Base-by-base conservation (phyloP, 768 basidiomycete genomes). In the Austroboletus eburneus region DNA sequence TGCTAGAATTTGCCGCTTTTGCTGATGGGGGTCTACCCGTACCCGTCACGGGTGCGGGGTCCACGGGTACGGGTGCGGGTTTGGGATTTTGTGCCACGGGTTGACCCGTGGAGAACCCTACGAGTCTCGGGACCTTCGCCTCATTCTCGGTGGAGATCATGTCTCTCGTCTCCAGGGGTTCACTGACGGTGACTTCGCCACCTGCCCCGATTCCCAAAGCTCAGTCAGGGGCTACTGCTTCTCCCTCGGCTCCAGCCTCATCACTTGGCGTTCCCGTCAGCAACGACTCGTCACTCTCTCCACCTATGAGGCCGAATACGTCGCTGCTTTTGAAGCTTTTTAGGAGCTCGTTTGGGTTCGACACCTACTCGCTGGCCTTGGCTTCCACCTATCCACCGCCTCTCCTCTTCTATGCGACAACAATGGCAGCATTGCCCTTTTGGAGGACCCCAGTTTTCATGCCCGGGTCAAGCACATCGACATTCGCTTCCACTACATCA, bases 241-340 rank as follows among this genome's bases (percentile, higher is more conserved):
- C 27, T 46, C 53, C 0, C 45, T 66, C 0, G 60, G 62, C 14
- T 48, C 49, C 4, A 64, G 63, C 9, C 8, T 56, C 0, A 43
- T 69, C 9, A 61, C 64, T 0, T 72, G 69, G 45, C 56, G 55
- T 20, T 67, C 69, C 0, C 62, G 66, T 39, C 62, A 68, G 39
- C 77, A 80, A 54, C 36, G 48, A 2, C 61, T 62, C 1, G 60
- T 74, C 20, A 56, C 76, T 0, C 52, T 63, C 0, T 77, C 72
- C 0, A 72, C 68, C 0, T 63, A 61, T 3, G 72, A 78, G 51
- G 69, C 72, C 0, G 74, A 77, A 59, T 76, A 73, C 54, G 62
- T 74, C 13, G 71, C 71, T 0, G 50, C 57, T 0, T 43, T 58
- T 0, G 60, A 72, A 27, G 66, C 67, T 0, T 42, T 61, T 0